Base-by-base conservation (phyloP, 2,329 filamentous ascomycete species). In the Tolypocladium ovalisporum region DNA sequence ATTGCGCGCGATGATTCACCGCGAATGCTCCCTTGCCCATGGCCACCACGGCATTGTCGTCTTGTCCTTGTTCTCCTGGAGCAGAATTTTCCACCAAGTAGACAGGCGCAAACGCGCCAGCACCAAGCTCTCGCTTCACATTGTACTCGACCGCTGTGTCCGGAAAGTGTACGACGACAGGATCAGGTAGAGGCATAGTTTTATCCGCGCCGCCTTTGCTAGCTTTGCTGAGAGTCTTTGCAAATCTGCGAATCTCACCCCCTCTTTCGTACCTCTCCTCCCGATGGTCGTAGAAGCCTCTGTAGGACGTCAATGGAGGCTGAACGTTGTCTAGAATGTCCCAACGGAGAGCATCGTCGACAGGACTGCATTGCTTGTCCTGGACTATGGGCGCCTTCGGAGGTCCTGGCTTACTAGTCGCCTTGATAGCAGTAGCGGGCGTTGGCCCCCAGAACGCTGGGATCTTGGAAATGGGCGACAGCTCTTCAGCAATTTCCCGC, bases 81-180 rank as follows among this genome's bases (percentile, higher is more conserved):
- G 75, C 74, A n/a, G 83, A 80, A 64, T 87, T 87, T 67, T 96
- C 90, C 9, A 92, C 87, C 0, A 99, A 82, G 68, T 97, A 99
- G 3, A 99, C 94, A 0, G 94, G 93, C 0, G 93, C 94, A 72
- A 95, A 99, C 1, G 94, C 94, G 10, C 94, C 94, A 34, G 91
- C 89, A 1, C 94, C 94, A 15, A 99, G 83, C 69, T 97, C 91
- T 54, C 87, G 84, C 67, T 88, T 90, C 57, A 97, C 73, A 1
- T 83, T 87, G 71, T 97, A 99, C 47, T 80, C 81, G 42, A 85
- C 78, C 27, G 80, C 74, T 2, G 82, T 79, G 42, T 83, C 83
- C 0, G 83, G 78, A 59, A 97, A 89, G 47, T 83, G 76, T 27
- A 97, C 78, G 4, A 81, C 76, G 0, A 89, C 84, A 0, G 84